Evolutionary conservation across 2,329 filamentous ascomycete species (phyloP).

Genomic region (Leptographium radiaticola): DNA sequence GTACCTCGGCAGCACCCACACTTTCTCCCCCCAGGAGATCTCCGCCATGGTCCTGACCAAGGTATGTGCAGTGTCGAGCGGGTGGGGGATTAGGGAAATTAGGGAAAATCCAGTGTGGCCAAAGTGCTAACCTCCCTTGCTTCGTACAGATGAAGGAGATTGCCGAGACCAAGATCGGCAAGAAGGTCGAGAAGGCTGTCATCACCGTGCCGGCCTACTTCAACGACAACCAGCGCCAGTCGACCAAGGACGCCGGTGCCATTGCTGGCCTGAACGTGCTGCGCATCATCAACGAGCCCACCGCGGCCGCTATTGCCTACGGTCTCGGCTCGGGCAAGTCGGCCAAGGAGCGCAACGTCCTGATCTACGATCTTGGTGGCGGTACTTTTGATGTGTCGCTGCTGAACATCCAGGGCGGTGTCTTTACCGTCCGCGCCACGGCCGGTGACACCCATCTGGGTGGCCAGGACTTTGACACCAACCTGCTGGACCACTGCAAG

Average conservation of each 20-base stretch:
- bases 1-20: conserved; percentile 90
- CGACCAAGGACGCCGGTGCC: conserved; percentile 97
- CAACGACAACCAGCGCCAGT: conserved; percentile 99
- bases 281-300: conserved; percentile 99
- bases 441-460: conserved; percentile 95
- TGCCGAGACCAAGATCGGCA: conserved; percentile 94
- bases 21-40: conserved; percentile 96
- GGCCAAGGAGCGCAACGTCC: conserved; percentile 94
- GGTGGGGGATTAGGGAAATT: neutral
- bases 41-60: conserved; percentile 98
- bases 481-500: conserved; percentile 91
- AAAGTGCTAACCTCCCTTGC: neutral
- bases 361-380: conserved; percentile 99
- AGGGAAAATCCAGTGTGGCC: neutral
- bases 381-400: conserved; percentile 99
- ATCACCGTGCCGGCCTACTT: conserved; percentile 99
- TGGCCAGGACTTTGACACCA: conserved; percentile 93
- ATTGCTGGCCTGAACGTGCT: conserved; percentile 96
- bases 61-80: conserved; percentile 37
- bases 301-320: conserved; percentile 94
- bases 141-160: conserved; percentile 90
- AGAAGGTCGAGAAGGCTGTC: conserved; percentile 98
- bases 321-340: conserved; percentile 92
- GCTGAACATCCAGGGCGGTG: conserved; percentile 96
- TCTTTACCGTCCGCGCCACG: conserved; percentile 98